Percentiles rank a stretch among this genome's conserved stretches.
Conservation (phyloP, 208 protist species). For the Trypanosomatidae sp. region DNA sequence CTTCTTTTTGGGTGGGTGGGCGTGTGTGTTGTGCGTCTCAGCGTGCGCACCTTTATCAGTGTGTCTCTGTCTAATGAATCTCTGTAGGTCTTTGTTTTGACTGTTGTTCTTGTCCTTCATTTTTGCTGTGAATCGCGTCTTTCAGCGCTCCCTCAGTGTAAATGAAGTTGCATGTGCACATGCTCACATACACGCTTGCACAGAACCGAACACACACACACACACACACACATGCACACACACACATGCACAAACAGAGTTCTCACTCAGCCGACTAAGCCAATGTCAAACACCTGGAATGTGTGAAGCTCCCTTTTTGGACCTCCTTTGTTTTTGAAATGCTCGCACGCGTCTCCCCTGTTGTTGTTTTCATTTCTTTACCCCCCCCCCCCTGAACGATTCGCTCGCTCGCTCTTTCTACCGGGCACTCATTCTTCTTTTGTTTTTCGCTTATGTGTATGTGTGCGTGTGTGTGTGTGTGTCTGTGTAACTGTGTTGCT, state of each 20-base stretch:
- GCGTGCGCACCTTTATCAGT: neutral
- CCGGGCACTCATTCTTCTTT: neutral
- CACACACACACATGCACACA: neutral
- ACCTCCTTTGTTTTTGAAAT: neutral
- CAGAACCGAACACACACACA: neutral
- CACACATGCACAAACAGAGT: neutral
- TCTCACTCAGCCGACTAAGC: neutral
- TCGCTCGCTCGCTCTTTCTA: neutral
- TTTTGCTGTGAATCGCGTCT: neutral
- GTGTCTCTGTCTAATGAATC: constrained; percentile 7
- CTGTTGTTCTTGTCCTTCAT: constrained; percentile 5
- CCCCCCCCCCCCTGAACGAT: neutral
- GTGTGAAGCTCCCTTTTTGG: neutral
- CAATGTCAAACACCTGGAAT: neutral
- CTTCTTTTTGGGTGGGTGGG: neutral
- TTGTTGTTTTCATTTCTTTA: neutral
- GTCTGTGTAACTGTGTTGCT: neutral
- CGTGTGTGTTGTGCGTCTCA: neutral
- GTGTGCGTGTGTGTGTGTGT: constrained; percentile 15
- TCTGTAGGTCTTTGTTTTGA: constrained; percentile 3
- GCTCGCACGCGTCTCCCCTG: neutral
- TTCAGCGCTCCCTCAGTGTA: neutral
- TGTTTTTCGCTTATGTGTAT: neutral
- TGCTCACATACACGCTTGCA: neutral
- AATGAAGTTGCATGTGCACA: neutral